phyloP scores from a whole-genome alignment of 1,284 basidiomycete genomes.

The Kwoniella shivajii region DNA sequence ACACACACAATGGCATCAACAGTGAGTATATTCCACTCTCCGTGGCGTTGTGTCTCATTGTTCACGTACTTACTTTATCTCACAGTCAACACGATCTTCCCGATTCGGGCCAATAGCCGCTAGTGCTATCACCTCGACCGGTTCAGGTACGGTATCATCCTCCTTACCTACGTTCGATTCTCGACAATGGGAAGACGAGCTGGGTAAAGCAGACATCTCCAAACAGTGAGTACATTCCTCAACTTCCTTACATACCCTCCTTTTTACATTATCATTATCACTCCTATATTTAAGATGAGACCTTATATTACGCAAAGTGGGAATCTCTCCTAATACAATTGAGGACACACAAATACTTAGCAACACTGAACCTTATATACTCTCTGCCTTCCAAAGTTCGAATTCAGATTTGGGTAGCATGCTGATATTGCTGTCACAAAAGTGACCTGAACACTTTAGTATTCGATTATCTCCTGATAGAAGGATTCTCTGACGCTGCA shows the following conservation, averaged over 20 bases:
- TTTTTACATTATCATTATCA: slow-evolving; percentile 9
- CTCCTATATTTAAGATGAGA: slow-evolving; percentile 55
- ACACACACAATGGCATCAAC: slow-evolving; percentile 11
- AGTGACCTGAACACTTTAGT: slow-evolving; percentile 94
- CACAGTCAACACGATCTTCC: not conserved
- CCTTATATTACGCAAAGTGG: slow-evolving; percentile 57
- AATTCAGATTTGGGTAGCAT: slow-evolving; percentile 25
- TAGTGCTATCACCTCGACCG: not conserved
- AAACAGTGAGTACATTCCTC: slow-evolving; percentile 57
- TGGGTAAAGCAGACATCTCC: slow-evolving; percentile 55
- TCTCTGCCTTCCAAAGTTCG: not conserved
- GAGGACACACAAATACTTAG: slow-evolving; percentile 56
- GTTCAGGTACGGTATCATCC: not conserved
- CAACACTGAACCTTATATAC: slow-evolving; percentile 53
- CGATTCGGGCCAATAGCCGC: not conserved
- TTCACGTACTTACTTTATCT: not conserved
- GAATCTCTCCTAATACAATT: slow-evolving; percentile 63
- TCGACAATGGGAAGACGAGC: slow-evolving; percentile 55
- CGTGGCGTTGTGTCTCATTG: not conserved
- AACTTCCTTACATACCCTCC: too few relatives aligned
- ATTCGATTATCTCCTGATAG: slow-evolving; percentile 97
- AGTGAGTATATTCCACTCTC: slow-evolving; percentile 4
- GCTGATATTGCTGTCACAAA: slow-evolving; percentile 7
- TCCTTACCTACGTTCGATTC: slow-evolving; percentile 20
- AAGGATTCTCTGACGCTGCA: slow-evolving; percentile 94